A percentile compares a stretch with the other conserved stretches of the same genome.
These are phyloP conservation scores for Gracilaria domingensis DNA, from an alignment of 23 red algal genomes.

Conservation along the genomic window DNA sequence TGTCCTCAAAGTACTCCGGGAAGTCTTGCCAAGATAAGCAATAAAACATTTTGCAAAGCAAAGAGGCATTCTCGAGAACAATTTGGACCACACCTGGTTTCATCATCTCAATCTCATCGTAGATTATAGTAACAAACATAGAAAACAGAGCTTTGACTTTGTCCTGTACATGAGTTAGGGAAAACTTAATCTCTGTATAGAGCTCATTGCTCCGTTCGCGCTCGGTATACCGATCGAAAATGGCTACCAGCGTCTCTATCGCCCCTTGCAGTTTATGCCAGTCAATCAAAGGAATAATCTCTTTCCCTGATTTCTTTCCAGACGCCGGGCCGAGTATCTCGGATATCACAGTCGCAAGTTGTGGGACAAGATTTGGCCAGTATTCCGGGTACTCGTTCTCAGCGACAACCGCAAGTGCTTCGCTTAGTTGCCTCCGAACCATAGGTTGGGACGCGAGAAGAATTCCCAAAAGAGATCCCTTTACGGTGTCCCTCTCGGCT, in stretches of 20 bases:
- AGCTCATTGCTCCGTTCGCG: slow-evolving; percentile 83
- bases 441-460: slow-evolving; percentile 42
- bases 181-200: slow-evolving; percentile 88
- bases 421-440: slow-evolving; percentile 80
- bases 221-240: slow-evolving; percentile 94
- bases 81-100: slow-evolving; percentile 28
- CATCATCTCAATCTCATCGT: slow-evolving; percentile 52
- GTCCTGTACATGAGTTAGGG: slow-evolving; percentile 65
- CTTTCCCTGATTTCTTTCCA: slow-evolving; percentile 16
- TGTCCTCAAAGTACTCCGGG: slow-evolving; percentile 96
- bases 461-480: slow-evolving; percentile 56
- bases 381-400: slow-evolving; percentile 84
- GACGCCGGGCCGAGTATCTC: slow-evolving; percentile 15
- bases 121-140: slow-evolving; percentile 43
- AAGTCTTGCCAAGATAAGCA: slow-evolving; percentile 96
- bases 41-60: slow-evolving; percentile 79
- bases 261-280: slow-evolving; percentile 74
- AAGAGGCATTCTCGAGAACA: slow-evolving; percentile 56
- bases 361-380: slow-evolving; percentile 91
- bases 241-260: slow-evolving; percentile 83
- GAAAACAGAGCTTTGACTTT: slow-evolving; percentile 65
- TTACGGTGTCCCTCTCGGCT: slow-evolving; percentile 65
- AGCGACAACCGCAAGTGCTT: slow-evolving; percentile 77
- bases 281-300: slow-evolving; percentile 31
- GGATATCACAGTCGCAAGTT: slow-evolving; percentile 36